Conservation (phyloP, 2,329 filamentous ascomycete genomes). For the Botrytis cinerea region DNA sequence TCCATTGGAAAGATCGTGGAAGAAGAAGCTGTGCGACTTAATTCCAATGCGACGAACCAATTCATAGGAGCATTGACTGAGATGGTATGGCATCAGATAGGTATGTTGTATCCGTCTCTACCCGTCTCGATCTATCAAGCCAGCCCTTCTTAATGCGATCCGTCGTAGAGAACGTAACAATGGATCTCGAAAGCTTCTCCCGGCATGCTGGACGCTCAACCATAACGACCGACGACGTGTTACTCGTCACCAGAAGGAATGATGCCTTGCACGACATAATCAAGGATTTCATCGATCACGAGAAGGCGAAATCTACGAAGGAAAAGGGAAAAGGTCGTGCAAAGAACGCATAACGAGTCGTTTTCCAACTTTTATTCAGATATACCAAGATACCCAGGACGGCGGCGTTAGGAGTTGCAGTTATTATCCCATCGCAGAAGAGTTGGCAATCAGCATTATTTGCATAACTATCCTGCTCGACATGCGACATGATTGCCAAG, state of each 20-base stretch:
- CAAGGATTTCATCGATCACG: slow-evolving; percentile 64
- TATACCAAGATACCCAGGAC: background rate
- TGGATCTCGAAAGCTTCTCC: slow-evolving; percentile 66
- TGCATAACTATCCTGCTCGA: too few relatives aligned
- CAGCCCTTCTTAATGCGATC: background rate
- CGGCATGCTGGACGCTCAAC: slow-evolving; percentile 80
- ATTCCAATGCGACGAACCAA: slow-evolving; percentile 86
- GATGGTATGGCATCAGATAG: slow-evolving; percentile 83
- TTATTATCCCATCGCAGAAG: background rate
- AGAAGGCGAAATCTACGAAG: slow-evolving; percentile 47
- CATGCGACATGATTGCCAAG: background rate
- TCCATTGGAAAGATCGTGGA: slow-evolving; percentile 86
- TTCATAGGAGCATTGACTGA: slow-evolving; percentile 86
- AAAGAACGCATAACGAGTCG: slow-evolving; percentile 21
- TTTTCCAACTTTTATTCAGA: background rate
- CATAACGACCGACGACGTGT: slow-evolving; percentile 81
- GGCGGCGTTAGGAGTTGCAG: slow-evolving; percentile 1
- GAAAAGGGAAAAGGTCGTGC: slow-evolving; percentile 22
- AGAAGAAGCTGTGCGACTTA: slow-evolving; percentile 70
- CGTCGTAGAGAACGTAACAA: slow-evolving; percentile 52
- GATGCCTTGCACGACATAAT: slow-evolving; percentile 79
- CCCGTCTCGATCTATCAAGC: background rate
- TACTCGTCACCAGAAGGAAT: slow-evolving; percentile 84
- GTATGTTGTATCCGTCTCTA: slow-evolving; percentile 49
- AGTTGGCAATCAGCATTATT: background rate